phyloP scores from a whole-genome alignment of 306 rosid species.

The Dryas alaskensis region DNA sequence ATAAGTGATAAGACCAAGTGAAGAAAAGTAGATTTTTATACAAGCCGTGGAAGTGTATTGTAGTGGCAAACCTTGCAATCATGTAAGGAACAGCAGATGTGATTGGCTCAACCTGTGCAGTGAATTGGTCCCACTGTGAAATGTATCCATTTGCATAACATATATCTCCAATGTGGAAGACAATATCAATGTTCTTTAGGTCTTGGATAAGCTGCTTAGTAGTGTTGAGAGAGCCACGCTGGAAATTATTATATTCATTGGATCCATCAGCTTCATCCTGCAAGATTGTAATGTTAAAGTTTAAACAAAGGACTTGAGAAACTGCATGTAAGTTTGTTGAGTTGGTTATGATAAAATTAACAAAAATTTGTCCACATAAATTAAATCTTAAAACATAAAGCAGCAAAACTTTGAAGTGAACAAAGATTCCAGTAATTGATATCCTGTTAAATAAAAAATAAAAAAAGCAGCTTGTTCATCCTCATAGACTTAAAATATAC shows the following conservation, averaged over 20 bases:
- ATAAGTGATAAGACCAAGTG: slow-evolving; percentile 17
- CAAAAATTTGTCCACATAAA: background rate
- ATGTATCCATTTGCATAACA: slow-evolving; percentile 90
- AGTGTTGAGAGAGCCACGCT: slow-evolving; percentile 79
- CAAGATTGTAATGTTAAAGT: background rate
- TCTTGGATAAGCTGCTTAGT: slow-evolving; percentile 71
- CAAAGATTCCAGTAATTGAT: background rate
- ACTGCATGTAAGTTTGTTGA: background rate
- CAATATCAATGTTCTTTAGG: slow-evolving; percentile 67
- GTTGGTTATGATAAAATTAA: background rate
- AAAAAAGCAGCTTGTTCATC: background rate
- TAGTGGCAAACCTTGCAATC: slow-evolving; percentile 69
- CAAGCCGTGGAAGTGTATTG: slow-evolving; percentile 1
- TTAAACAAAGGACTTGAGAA: background rate
- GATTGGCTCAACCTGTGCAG: slow-evolving; percentile 90
- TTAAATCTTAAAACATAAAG: background rate
- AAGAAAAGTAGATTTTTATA: slow-evolving; percentile 13
- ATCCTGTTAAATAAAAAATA: background rate
- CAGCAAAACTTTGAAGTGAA: background rate
- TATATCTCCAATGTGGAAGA: slow-evolving; percentile 89
- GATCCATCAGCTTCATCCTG: slow-evolving; percentile 98
- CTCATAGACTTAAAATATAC: too few relatives aligned
- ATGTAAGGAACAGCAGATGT: slow-evolving; percentile 89
- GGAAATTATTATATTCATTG: slow-evolving; percentile 84
- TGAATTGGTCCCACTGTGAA: slow-evolving; percentile 97